Evolutionary conservation across 257 asterid species (phyloP).

Genomic region (Verbascum thapsus): DNA sequence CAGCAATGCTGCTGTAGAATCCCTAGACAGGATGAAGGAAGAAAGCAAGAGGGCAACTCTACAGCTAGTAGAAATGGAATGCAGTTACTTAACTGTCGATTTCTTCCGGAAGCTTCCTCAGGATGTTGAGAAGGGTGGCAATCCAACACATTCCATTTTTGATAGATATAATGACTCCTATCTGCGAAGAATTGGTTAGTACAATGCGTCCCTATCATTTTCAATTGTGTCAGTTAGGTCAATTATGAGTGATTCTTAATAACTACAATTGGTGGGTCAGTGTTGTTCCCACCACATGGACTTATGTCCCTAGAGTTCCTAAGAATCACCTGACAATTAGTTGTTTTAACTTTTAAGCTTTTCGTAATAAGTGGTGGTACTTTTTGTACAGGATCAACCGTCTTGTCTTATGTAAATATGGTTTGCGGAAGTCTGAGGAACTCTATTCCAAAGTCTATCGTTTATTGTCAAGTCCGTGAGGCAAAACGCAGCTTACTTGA

Average conservation of each 20-base stretch:
- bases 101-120: slow-evolving; percentile 90
- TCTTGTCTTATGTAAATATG: slow-evolving; percentile 72
- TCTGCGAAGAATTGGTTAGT: slow-evolving; percentile 73
- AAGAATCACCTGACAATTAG: too few relatives aligned
- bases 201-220: too few relatives aligned
- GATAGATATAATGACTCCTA: slow-evolving; percentile 73
- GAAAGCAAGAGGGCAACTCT: slow-evolving; percentile 75
- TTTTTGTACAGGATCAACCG: slow-evolving; percentile 55
- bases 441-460: slow-evolving; percentile 78
- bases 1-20: slow-evolving; percentile 62
- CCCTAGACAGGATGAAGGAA: slow-evolving; percentile 71
- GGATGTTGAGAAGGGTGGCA: slow-evolving; percentile 84
- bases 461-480: slow-evolving; percentile 82
- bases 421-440: slow-evolving; percentile 66
- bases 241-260: too few relatives aligned
- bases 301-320: neutral
- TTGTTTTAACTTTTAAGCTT: slow-evolving; percentile 3
- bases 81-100: slow-evolving; percentile 73
- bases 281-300: too few relatives aligned
- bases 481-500: slow-evolving; percentile 77
- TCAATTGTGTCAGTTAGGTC: too few relatives aligned
- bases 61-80: slow-evolving; percentile 86
- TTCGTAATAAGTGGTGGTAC: neutral
- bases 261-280: too few relatives aligned
- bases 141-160: slow-evolving; percentile 73